Evolutionary conservation across 225 moss, liverwort and hornwort genomes (phyloP), one percentile per base, ranked within the genome.

Genomic region (Physcomitrellopsis africana): DNA sequence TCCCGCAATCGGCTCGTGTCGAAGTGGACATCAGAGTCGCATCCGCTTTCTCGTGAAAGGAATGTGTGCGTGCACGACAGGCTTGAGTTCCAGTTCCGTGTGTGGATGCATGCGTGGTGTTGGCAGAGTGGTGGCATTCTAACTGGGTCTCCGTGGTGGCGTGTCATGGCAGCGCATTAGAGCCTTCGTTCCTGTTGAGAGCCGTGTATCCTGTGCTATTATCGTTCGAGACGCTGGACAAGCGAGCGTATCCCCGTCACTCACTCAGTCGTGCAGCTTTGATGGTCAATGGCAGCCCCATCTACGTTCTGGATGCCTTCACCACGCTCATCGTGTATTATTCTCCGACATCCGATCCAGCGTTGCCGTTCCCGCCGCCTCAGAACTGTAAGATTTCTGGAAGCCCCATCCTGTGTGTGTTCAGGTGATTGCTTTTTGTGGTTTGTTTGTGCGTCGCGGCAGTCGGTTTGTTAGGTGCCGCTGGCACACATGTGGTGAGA

Each of bases 261-360:
- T 99, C 99, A 41, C 83, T 99, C 8, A 95, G 95, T 82, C 89
- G 99, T 78, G 92, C 95, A 65, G 99, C 99, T 72, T 83, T 99
- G 58, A 95, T 95, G 46, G 93, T 95, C 32, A 95, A 95, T 82
- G 99, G 95, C 76, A 95, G 95, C 77, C 99, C 99, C 54, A 99
- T 99, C 60, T 99, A 95, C 79, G 95, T 99, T 71, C 73, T 99
- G 85, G 99, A 99, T 77, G 93, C 99, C 19, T 99, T 93, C 52
- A 99, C 99, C 9, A 86, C 92, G 20, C 90, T 99, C 18, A 89
- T 99, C 76, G 99, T 99, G 54, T 99, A 99, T 78, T 99, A 99
- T 69, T 87, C 99, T 49, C 86, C 95, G 26, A 99, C 93, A 37
- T 95, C 93, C 45, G 99, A 99, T 73, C 99, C 90, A 14, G 81